phyloP scores from a whole-genome alignment of 768 basidiomycete species.

The Leccinum aurantiacum region DNA sequence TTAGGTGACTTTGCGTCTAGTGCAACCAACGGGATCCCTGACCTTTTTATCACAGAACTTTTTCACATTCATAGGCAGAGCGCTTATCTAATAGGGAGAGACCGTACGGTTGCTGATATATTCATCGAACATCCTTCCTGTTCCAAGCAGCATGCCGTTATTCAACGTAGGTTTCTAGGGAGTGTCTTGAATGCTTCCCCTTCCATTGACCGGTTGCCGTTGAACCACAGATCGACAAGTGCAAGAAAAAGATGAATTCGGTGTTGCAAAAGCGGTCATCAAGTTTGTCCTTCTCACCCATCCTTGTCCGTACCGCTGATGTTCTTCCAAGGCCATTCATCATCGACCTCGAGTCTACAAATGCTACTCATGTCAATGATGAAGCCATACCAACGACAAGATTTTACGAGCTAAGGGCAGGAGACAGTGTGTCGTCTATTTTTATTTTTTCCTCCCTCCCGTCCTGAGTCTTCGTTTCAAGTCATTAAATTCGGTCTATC shows the following conservation, averaged over 20 bases:
- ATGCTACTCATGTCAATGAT: constrained; percentile 90
- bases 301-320: constrained; percentile 9
- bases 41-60: constrained; percentile 53
- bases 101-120: constrained; percentile 83
- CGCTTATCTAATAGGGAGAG: constrained; percentile 90
- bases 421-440: constrained; percentile 62
- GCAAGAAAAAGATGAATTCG: constrained; percentile 85
- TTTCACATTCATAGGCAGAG: constrained; percentile 93
- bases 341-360: constrained; percentile 98
- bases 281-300: constrained; percentile 61
- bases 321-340: constrained; percentile 74
- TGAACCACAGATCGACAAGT: constrained; percentile 68
- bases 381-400: constrained; percentile 80
- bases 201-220: constrained; percentile 5
- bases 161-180: constrained; percentile 66
- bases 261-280: constrained; percentile 67
- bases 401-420: constrained; percentile 78
- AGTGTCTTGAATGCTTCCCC: not conserved
- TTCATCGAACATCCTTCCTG: constrained; percentile 94
- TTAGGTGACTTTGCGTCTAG: constrained; percentile 58
- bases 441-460: not conserved
- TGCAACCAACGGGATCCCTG: not conserved
- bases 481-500: constrained; percentile 88
- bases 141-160: constrained; percentile 97
- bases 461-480: constrained; percentile 31